Percentiles rank a stretch among this genome's conserved stretches.
These are phyloP conservation scores for Sclerotinia trifoliorum DNA, from an alignment of 2,329 filamentous ascomycete genomes.

Conservation along the genomic window DNA sequence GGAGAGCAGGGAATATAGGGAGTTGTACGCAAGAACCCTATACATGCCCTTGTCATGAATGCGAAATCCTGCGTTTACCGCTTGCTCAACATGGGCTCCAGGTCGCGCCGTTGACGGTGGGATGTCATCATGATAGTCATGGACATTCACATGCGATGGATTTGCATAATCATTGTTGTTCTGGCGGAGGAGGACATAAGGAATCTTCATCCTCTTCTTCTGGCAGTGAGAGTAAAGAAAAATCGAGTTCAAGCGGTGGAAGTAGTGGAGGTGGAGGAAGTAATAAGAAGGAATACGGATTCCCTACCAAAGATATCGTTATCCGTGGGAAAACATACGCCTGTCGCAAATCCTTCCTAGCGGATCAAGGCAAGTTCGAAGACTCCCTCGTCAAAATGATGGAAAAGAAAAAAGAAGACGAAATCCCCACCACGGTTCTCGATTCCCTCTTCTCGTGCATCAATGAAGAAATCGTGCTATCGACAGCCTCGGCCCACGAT, in stretches of 20 bases:
- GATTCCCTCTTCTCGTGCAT: slow-evolving; percentile 34
- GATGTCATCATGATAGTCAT: slow-evolving; percentile 5
- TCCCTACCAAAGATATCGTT: slow-evolving; percentile 35
- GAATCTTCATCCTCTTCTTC: slow-evolving; percentile 1
- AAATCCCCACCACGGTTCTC: slow-evolving; percentile 31
- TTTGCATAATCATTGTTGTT: slow-evolving; percentile 21
- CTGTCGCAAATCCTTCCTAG: slow-evolving; percentile 32
- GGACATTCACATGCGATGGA: not conserved
- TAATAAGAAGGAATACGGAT: slow-evolving; percentile 23
- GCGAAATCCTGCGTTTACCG: not conserved
- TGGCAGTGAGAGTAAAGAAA: not conserved
- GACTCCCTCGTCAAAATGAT: slow-evolving; percentile 31
- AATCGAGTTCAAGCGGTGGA: not conserved
- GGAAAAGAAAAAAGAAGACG: slow-evolving; percentile 33
- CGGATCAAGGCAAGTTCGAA: slow-evolving; percentile 35
- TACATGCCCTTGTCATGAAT: slow-evolving; percentile 5
- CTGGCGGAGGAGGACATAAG: not conserved
- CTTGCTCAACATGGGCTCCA: not conserved
- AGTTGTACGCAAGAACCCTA: slow-evolving; percentile 7
- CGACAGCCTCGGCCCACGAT: slow-evolving; percentile 28
- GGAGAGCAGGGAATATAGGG: not conserved
- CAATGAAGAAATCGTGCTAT: slow-evolving; percentile 31
- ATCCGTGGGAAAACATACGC: slow-evolving; percentile 33
- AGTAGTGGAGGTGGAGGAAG: not conserved
- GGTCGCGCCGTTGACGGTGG: not conserved